These are phyloP conservation scores for Coelastrella sp. DNA, from an alignment of 139 green algal species.

Conservation along the genomic window DNA sequence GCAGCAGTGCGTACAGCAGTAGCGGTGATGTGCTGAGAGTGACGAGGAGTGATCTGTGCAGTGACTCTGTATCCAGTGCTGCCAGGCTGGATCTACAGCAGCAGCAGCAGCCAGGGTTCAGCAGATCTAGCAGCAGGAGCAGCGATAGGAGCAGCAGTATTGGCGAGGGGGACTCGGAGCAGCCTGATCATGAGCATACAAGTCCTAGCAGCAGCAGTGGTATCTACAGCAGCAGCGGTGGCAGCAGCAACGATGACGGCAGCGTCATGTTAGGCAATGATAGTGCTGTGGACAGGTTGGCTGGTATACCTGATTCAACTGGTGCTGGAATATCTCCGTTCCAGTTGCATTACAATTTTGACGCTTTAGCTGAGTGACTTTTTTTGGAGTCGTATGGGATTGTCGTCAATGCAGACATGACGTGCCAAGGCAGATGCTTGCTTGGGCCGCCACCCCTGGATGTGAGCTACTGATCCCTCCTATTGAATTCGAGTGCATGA, in stretches of 20 bases:
- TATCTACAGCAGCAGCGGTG: background rate
- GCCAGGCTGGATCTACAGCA: background rate
- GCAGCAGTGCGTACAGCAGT: background rate
- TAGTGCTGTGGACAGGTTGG: background rate
- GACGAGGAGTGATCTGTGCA: conserved; percentile 1
- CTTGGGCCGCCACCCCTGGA: too few species aligned
- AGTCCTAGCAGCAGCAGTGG: background rate
- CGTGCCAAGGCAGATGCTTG: too few species aligned
- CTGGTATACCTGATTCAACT: background rate
- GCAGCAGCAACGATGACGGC: background rate
- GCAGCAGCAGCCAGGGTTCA: background rate
- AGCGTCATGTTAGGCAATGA: background rate
- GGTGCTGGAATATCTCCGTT: background rate
- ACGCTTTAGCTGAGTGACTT: background rate
- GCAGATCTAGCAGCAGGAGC: background rate
- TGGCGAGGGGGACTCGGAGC: background rate
- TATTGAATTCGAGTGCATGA: too few species aligned
- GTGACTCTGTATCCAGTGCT: conserved; percentile 8
- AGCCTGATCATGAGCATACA: background rate
- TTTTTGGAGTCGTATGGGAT: too few species aligned
- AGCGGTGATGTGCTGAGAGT: background rate
- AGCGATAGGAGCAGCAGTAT: conserved; percentile 6
- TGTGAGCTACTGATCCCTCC: too few species aligned
- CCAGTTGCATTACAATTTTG: conserved; percentile 23
- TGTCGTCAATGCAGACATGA: too few species aligned